Base-by-base conservation (phyloP, 179 eudicot species). In the Spergularia azorica region DNA sequence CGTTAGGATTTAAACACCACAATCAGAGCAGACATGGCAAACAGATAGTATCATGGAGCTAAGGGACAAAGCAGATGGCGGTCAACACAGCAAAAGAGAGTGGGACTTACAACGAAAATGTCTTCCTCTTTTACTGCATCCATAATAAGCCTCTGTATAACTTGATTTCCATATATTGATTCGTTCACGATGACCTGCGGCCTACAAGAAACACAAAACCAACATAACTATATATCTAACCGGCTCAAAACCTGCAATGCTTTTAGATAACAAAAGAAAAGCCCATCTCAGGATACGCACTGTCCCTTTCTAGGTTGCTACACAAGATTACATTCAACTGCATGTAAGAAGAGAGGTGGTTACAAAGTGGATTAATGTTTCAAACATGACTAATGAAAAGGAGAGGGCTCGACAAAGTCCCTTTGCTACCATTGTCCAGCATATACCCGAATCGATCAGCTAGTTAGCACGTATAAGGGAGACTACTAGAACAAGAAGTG, bases 201-300 rank as follows among this genome's bases (percentile, higher is more conserved):
- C 86, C 99, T 95, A 76, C 81, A 84, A 55, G 78, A 48, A 70
- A 67, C 67, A 74, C 67, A 6, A 48, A 16, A 63, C 21, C 43
- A 43, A 41, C 20, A 46, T 62, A 68, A 60, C 51, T 52, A 13
- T 62, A 61, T 9, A 39, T 6, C 60, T 4, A 60, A 58, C 59
- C 54, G 48, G 58, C 65, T 10, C 14, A 18, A 57, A 65, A 5
- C 62, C 43, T 12, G 50, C 26, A 51, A 65, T 56, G 78, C 67
- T 26, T 71, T 48, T 55, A 51, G 10, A 54, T 71, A 58, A 43
- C 38, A 56, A 55, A 51, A 46, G 18, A 39, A 71, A 43, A 48
- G 5, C 13, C 70, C 14, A 38, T 77, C 51, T 60, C 16, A 36
- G 9, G 60, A 15, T 15, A 41, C 48, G 36, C 12, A 50, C 6